Evolutionary conservation across 345 rosid genomes (phyloP).

Genomic region (Citrus maxima): DNA sequence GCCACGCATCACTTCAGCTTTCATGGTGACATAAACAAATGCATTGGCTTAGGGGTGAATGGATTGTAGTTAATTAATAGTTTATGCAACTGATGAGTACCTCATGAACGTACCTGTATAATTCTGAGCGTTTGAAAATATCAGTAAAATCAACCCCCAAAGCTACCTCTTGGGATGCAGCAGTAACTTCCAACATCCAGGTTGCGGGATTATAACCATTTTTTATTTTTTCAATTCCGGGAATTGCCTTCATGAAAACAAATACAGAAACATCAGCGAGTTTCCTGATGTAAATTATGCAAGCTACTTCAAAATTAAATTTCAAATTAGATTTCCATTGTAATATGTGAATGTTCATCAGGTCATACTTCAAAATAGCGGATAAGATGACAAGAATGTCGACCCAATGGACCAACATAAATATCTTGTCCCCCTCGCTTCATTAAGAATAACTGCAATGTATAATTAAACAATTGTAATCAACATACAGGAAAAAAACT

Average conservation of each 20-base stretch:
- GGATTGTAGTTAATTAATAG: not conserved
- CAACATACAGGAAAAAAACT: not conserved
- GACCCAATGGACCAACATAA: slow-evolving; percentile 78
- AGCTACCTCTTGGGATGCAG: slow-evolving; percentile 53
- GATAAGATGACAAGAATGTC: slow-evolving; percentile 51
- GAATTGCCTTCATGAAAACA: slow-evolving; percentile 36
- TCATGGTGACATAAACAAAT: not conserved
- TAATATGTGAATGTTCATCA: no score
- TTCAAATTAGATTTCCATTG: not conserved
- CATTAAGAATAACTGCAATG: slow-evolving; percentile 58
- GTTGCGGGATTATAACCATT: slow-evolving; percentile 87
- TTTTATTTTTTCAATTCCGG: slow-evolving; percentile 56
- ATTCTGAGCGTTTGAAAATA: slow-evolving; percentile 54
- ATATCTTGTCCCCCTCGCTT: slow-evolving; percentile 81
- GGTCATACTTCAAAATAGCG: slow-evolving; percentile 63
- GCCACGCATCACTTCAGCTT: not conserved
- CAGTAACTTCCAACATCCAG: slow-evolving; percentile 81
- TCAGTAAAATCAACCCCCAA: slow-evolving; percentile 59
- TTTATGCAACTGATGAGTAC: not conserved
- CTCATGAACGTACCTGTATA: slow-evolving; percentile 37
- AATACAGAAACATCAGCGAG: not conserved
- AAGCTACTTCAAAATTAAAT: no score
- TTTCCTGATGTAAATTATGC: not conserved
- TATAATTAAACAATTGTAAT: not conserved
- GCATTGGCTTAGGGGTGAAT: no score